Evolutionary conservation across 2,329 filamentous ascomycete genomes (phyloP).

Genomic region (Colletotrichum tamarilloi): DNA sequence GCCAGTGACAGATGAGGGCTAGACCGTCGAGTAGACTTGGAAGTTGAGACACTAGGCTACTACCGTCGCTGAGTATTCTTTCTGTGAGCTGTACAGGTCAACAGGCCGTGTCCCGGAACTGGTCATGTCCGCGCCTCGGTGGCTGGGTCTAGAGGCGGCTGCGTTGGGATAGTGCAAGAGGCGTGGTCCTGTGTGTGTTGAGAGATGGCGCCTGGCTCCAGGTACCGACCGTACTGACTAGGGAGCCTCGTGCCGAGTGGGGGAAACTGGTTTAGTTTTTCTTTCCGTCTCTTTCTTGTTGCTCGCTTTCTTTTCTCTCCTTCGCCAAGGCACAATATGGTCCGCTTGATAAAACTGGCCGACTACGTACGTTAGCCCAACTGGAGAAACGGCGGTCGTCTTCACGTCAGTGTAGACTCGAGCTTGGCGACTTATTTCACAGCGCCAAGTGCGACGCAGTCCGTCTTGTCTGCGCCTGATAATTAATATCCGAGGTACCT

Average conservation of each 20-base stretch:
- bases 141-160: constrained; percentile 11
- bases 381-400: not conserved
- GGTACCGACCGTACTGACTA: constrained; percentile 20
- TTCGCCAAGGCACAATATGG: not conserved
- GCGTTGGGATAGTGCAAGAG: not conserved
- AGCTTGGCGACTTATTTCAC: not conserved
- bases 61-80: not conserved
- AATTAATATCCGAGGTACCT: not conserved
- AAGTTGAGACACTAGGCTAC: not conserved
- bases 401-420: not conserved
- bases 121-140: constrained; percentile 21
- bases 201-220: constrained; percentile 8
- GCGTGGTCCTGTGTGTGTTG: not conserved
- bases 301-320: not conserved
- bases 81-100: not conserved
- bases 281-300: not conserved
- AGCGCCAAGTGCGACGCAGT: not conserved
- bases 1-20: not conserved
- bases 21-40: not conserved
- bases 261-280: not conserved
- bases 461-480: too few species aligned
- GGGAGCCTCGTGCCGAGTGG: constrained; percentile 34
- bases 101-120: constrained; percentile 8
- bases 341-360: not conserved
- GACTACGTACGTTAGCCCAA: not conserved